Base-by-base conservation (phyloP, 148 eudicot species). In the Rhododendron ovatum region DNA sequence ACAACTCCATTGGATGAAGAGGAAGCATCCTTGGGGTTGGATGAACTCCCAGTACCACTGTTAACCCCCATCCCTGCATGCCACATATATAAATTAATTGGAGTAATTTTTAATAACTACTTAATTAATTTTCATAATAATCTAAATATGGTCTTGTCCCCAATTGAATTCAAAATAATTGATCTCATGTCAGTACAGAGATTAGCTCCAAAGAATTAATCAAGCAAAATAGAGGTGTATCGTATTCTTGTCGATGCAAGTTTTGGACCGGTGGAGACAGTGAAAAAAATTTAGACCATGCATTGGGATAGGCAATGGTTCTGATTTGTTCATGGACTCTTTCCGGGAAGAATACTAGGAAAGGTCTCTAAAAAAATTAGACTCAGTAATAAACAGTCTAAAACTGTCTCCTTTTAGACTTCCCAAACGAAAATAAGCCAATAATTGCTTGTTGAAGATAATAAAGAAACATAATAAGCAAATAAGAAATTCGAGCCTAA, bases 1-100 rank as follows among this genome's bases (percentile, higher is more conserved):
- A 90, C 50, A 90, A 79, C 86, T 92, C 94, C 94, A 92, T 92
- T 47, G 94, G 94, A 84, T 92, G 94, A 3, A 92, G 79, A 43
- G 94, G 94, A 9, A 92, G 89, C 89, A 87, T 53, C 69, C 86
- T 89, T 13, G 93, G 93, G 11, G 86, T 83, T 15, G 91, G 89
- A 84, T 92, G 94, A 81, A 92, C 82, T 17, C 94, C 94, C 65
- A 89, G 82, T 53, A 92, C 28, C 59, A 91, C 89, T n/a, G 94
- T 92, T 48, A 90, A 75, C 1, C 94, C 94, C 94, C 92, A 92
- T 47, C 94, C 94, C 94, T 92, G 90, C 79, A 9, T 47, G 12
- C 12, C 83, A 22, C 33, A 33, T 6, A 41, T 5, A 9, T 47
- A 47, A 47, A 7, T 45, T 39, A 47, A 9, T 47, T 41, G 43